These are phyloP conservation scores for Monascus purpureus DNA, from an alignment of 495 filamentous ascomycete genomes.

Conservation along the genomic window DNA sequence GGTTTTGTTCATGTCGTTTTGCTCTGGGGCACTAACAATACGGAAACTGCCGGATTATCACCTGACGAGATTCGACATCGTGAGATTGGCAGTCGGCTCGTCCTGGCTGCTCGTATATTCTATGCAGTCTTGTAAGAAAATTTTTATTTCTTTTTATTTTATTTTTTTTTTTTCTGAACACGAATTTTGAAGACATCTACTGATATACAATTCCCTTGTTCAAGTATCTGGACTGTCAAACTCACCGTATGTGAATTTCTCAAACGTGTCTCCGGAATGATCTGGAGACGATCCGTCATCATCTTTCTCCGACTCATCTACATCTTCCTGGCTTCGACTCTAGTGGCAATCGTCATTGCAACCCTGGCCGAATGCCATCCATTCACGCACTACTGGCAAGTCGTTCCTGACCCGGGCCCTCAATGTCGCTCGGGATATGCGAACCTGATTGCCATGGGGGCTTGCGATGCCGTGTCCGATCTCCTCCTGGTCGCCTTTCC, in stretches of 20 bases:
- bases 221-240: slow-evolving; percentile 91
- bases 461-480: slow-evolving; percentile 77
- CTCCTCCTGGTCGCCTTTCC: slow-evolving; percentile 77
- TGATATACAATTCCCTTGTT: too few species aligned
- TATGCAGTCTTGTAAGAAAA: slow-evolving; percentile 44
- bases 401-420: slow-evolving; percentile 74
- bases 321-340: slow-evolving; percentile 59
- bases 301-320: slow-evolving; percentile 53
- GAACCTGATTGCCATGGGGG: slow-evolving; percentile 78
- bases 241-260: slow-evolving; percentile 84
- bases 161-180: not conserved
- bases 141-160: slow-evolving; percentile 1
- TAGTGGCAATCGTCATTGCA: slow-evolving; percentile 64
- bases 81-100: slow-evolving; percentile 37
- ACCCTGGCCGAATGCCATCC: slow-evolving; percentile 79
- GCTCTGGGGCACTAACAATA: slow-evolving; percentile 79
- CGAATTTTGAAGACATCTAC: too few species aligned
- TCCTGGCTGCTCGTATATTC: slow-evolving; percentile 37
- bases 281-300: slow-evolving; percentile 61
- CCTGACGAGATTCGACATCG: slow-evolving; percentile 24
- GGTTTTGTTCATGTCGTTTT: slow-evolving; percentile 74
- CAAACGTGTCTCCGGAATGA: slow-evolving; percentile 52
- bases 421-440: slow-evolving; percentile 71
- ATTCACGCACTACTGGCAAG: slow-evolving; percentile 80
- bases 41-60: slow-evolving; percentile 25